Conservation (phyloP, 2,329 filamentous ascomycete species). For the Penicillium brasilianum region DNA sequence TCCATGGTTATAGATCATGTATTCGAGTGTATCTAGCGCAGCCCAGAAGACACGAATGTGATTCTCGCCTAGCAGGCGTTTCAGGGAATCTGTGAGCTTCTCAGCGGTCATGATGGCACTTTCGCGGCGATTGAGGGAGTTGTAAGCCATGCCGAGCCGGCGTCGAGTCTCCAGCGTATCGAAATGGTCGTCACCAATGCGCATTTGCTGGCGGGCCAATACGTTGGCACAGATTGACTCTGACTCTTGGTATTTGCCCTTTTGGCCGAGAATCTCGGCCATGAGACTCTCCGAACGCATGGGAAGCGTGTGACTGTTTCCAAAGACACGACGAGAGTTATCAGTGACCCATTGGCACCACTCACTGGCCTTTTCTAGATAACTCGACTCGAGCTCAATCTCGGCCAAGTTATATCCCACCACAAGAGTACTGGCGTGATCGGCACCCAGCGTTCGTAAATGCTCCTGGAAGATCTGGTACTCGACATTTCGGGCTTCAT, state of each 20-base stretch:
- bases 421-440: constrained; percentile 36
- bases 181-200: constrained; percentile 38
- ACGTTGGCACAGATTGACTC: constrained; percentile 40
- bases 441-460: constrained; percentile 34
- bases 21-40: constrained; percentile 31
- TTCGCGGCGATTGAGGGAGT: constrained; percentile 26
- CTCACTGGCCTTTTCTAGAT: constrained; percentile 34
- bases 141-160: constrained; percentile 34
- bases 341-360: constrained; percentile 40
- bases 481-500: constrained; percentile 36
- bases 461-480: constrained; percentile 40
- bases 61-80: constrained; percentile 33
- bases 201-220: constrained; percentile 40
- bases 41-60: constrained; percentile 34
- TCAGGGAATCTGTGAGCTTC: constrained; percentile 29
- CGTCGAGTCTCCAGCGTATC: constrained; percentile 39
- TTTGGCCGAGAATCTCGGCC: constrained; percentile 34
- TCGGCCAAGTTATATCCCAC: constrained; percentile 36
- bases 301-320: constrained; percentile 32
- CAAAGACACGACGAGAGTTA: constrained; percentile 35
- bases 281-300: constrained; percentile 38
- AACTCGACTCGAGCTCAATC: constrained; percentile 34
- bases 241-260: constrained; percentile 35
- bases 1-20: constrained; percentile 29
- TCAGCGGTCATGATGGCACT: constrained; percentile 32